Evolutionary conservation across 208 protist species (phyloP).

Genomic region (Trypanosoma avium): DNA sequence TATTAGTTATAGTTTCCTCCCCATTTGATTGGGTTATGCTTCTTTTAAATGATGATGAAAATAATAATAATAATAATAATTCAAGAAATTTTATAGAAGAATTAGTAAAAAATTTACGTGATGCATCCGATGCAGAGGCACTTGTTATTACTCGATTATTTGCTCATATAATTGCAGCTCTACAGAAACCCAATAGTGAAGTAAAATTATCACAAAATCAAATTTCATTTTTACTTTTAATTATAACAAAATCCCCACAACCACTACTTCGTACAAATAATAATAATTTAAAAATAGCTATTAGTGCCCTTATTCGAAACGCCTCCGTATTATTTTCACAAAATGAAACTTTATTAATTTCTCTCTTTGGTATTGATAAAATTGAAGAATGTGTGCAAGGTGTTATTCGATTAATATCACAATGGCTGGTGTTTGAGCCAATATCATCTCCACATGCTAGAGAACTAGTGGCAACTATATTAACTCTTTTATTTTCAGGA

Average conservation of each 20-base stretch:
- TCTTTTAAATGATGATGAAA: conserved; percentile 1
- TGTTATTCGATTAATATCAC: conserved; percentile 20
- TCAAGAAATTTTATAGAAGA: conserved; percentile 9
- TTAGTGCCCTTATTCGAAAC: conserved; percentile 24
- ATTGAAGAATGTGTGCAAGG: background rate
- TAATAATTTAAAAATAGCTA: background rate
- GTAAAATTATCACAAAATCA: background rate
- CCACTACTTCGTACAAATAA: conserved; percentile 10
- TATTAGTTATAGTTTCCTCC: conserved; percentile 3
- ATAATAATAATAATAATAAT: background rate
- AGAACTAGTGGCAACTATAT: conserved; percentile 27
- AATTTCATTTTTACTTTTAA: conserved; percentile 3
- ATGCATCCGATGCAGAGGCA: conserved; percentile 18
- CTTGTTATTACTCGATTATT: conserved; percentile 26
- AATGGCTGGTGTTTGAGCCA: conserved; percentile 28
- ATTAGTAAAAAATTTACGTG: background rate
- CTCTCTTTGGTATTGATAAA: conserved; percentile 12
- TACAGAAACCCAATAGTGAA: background rate
- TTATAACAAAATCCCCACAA: conserved; percentile 9
- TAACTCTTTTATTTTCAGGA: conserved; percentile 21
- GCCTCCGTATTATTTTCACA: conserved; percentile 17
- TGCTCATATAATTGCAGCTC: conserved; percentile 21
- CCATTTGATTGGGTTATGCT: conserved; percentile 21
- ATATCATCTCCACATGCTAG: conserved; percentile 18
- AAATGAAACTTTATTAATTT: background rate